phyloP scores from a whole-genome alignment of 2,329 filamentous ascomycete species.

The Pyrenophora seminiperda region DNA sequence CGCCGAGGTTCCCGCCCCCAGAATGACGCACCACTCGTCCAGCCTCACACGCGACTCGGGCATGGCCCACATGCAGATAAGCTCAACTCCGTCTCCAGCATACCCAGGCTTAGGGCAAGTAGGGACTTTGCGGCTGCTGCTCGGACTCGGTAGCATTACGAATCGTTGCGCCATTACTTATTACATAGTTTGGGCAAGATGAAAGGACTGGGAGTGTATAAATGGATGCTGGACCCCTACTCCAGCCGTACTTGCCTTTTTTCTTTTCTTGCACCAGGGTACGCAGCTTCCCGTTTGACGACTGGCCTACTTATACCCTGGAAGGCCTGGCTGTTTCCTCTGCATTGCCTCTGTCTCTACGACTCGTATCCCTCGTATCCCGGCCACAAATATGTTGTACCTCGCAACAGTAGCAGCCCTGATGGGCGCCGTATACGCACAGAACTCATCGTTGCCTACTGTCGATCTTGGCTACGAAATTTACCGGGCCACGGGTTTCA shows the following conservation, averaged over 20 bases:
- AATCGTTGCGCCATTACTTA: not conserved
- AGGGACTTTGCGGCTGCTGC: constrained; percentile 1
- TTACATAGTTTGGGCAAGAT: constrained; percentile 7
- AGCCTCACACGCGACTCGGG: constrained; percentile 3
- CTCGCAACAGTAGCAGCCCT: constrained; percentile 28
- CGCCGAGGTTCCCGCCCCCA: constrained; percentile 8
- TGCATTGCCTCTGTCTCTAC: not conserved
- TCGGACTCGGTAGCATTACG: constrained; percentile 4
- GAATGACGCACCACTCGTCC: constrained; percentile 5
- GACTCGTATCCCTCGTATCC: not conserved
- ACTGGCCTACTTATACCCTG: not conserved
- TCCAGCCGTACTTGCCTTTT: not conserved
- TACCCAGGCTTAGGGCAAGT: constrained; percentile 9
- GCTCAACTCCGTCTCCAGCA: not conserved
- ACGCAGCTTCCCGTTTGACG: not conserved
- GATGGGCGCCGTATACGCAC: constrained; percentile 29
- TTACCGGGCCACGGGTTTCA: constrained; percentile 55
- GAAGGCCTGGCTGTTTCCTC: not conserved
- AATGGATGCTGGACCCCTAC: constrained; percentile 4
- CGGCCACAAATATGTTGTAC: constrained; percentile 26
- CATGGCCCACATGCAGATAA: constrained; percentile 1
- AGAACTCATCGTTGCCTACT: constrained; percentile 46
- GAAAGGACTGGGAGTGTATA: constrained; percentile 2
- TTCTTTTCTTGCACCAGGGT: not conserved
- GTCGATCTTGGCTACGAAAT: constrained; percentile 62